Evolutionary conservation across 2,329 filamentous ascomycete genomes (phyloP).

Genomic region (Colletotrichum tanaceti): DNA sequence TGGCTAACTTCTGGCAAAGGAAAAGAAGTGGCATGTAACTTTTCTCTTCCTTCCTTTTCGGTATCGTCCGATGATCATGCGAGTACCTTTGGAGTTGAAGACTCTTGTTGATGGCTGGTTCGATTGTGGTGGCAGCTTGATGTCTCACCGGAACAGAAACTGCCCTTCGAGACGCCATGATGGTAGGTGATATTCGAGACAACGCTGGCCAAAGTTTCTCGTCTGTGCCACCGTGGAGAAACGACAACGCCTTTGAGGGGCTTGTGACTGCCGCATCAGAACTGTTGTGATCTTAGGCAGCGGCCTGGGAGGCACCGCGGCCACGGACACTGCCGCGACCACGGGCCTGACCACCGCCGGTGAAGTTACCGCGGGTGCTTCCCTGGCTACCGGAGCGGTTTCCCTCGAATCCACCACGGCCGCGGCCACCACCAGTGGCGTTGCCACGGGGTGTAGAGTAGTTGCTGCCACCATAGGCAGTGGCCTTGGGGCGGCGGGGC

Average conservation of each 20-base stretch:
- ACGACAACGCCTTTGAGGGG: too few relatives aligned
- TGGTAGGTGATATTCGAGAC: background rate
- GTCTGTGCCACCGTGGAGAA: background rate
- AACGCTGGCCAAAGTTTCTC: background rate
- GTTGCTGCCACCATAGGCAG: slow-evolving; percentile 76
- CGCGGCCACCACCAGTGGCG: slow-evolving; percentile 63
- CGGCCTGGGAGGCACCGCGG: slow-evolving; percentile 68
- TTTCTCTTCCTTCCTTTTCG: slow-evolving; percentile 26
- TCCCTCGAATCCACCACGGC: slow-evolving; percentile 74
- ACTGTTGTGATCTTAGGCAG: slow-evolving; percentile 37
- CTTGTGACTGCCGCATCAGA: background rate
- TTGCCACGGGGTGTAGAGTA: slow-evolving; percentile 58
- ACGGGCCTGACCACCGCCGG: slow-evolving; percentile 72
- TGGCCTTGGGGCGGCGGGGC: slow-evolving; percentile 83
- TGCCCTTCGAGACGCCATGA: background rate
- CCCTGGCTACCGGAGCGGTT: slow-evolving; percentile 65
- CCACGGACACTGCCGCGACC: slow-evolving; percentile 76
- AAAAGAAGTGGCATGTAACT: slow-evolving; percentile 24
- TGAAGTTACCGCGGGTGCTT: slow-evolving; percentile 74
- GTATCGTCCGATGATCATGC: slow-evolving; percentile 24
- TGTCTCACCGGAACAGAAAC: background rate
- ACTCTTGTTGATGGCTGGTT: background rate
- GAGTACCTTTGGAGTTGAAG: slow-evolving; percentile 12
- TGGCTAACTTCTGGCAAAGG: slow-evolving; percentile 34
- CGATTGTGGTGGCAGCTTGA: slow-evolving; percentile 6